A percentile compares a stretch with the other conserved stretches of the same genome.
These are phyloP conservation scores for Claviceps digitariae DNA, from an alignment of 2,329 filamentous ascomycete species.

Conservation along the genomic window DNA sequence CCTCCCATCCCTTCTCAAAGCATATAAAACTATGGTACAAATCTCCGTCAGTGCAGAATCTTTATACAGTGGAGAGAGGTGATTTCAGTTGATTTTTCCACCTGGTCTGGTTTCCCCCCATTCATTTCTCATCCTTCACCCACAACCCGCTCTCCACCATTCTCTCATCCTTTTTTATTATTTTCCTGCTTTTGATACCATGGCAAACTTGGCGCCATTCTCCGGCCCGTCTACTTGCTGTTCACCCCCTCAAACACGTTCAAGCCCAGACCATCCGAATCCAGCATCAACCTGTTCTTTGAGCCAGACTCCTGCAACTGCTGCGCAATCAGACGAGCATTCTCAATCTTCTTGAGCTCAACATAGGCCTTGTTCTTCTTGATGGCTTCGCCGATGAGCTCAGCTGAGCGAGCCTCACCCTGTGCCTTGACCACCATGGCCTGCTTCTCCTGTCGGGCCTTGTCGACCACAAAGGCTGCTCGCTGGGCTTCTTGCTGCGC, in stretches of 20 bases:
- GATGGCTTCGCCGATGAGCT: conserved; percentile 97
- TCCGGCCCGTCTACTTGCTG: conserved; percentile 24
- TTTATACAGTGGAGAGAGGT: conserved; percentile 3
- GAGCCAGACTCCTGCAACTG: conserved; percentile 75
- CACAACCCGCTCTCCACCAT: too few relatives aligned
- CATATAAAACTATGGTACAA: conserved; percentile 4
- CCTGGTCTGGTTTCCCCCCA: neutral
- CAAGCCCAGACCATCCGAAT: conserved; percentile 78
- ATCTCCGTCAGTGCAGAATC: neutral
- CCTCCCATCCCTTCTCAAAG: neutral
- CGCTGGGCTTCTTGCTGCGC: conserved; percentile 89
- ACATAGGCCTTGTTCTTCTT: conserved; percentile 98
- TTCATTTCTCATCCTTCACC: neutral
- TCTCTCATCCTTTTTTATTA: neutral
- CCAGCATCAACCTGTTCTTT: conserved; percentile 88
- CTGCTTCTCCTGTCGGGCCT: conserved; percentile 98
- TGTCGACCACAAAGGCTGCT: conserved; percentile 95
- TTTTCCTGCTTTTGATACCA: neutral
- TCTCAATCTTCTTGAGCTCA: conserved; percentile 96
- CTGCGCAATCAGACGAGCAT: conserved; percentile 76
- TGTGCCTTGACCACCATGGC: conserved; percentile 96
- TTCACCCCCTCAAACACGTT: conserved; percentile 56
- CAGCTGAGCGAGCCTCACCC: conserved; percentile 95
- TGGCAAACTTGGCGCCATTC: neutral
- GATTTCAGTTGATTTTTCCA: neutral